Base-by-base conservation (phyloP, 331 rosid genomes). In the Malus hybrid region DNA sequence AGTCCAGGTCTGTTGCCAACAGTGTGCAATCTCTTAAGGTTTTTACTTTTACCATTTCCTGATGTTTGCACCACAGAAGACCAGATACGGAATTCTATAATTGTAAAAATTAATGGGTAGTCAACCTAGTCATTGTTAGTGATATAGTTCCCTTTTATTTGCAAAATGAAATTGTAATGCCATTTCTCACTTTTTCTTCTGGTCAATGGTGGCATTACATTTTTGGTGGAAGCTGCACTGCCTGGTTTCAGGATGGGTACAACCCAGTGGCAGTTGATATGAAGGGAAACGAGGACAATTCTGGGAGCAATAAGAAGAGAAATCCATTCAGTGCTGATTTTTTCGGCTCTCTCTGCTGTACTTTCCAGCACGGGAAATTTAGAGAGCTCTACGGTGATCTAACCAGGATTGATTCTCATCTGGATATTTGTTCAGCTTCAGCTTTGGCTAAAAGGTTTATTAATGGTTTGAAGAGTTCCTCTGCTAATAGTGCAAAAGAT, bases 351-450 rank as follows among this genome's bases (percentile, higher is more conserved):
- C 72, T 87, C 71, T 90, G 93, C 89, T 93, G 81, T 75, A 83
- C 89, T 71, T 86, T 60, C 82, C 98, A 93, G 88, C 90, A 79
- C 32, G 98, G 97, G 52, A 85, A 78, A 73, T 93, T 93, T 83
- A 81, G 76, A 69, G 87, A 86, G 56, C 56, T 57, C 6, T 90
- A 65, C 15, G 77, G 86, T 70, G 97, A 91, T 72, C 89, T 91
- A 54, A 88, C 97, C 70, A 86, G 97, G 84, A 44, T 93, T 54
- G 97, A 93, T 83, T 89, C 96, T 77, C 97, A 90, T 50, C 79
- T 91, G 22, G 93, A 91, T 83, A 80, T 93, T 69, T 83, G 90
- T 76, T 91, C 97, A 56, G 97, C 88, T 63, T 86, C 95, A 42
- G 89, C 83, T 67, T 74, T 88, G 73, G 87, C 88, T 67, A 87